Conservation (phyloP, 2,329 filamentous ascomycete genomes). For the Arthrobotrys musiformis region DNA sequence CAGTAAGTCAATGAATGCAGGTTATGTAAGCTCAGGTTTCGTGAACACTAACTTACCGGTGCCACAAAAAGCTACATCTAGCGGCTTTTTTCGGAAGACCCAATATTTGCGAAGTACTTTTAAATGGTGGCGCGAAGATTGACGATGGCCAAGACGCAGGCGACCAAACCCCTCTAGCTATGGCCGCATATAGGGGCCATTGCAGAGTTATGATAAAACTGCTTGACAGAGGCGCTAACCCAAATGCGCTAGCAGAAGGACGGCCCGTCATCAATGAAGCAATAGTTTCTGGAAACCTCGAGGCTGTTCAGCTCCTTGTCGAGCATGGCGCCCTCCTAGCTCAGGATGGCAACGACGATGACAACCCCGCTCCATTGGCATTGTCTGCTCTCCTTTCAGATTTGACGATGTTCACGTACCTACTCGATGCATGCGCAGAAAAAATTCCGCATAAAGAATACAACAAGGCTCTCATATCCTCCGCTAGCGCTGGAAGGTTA, state of each 20-base stretch:
- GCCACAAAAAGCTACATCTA: conserved; percentile 60
- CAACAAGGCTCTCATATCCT: conserved; percentile 63
- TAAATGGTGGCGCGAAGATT: conserved; percentile 61
- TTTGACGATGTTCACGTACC: conserved; percentile 64
- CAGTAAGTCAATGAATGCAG: conserved; percentile 59
- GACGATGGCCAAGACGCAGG: conserved; percentile 62
- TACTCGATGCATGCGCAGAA: conserved; percentile 63
- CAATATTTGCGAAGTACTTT: conserved; percentile 63
- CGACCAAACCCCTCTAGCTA: conserved; percentile 62
- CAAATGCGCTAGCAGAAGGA: conserved; percentile 61
- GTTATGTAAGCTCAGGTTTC: too few relatives aligned
- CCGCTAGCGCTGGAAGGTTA: conserved; percentile 63
- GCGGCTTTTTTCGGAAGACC: conserved; percentile 61
- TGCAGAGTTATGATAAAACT: conserved; percentile 64
- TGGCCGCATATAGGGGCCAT: conserved; percentile 63
- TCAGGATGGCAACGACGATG: conserved; percentile 58
- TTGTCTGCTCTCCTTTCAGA: conserved; percentile 63
- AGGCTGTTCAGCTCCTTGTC: conserved; percentile 64
- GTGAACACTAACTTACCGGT: background rate
- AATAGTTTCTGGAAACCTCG: conserved; percentile 64
- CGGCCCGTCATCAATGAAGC: conserved; percentile 64
- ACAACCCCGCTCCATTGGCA: conserved; percentile 61
- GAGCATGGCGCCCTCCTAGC: conserved; percentile 62
- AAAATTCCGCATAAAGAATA: conserved; percentile 63
- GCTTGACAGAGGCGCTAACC: conserved; percentile 62